Evolutionary conservation across 2,329 filamentous ascomycete species (phyloP), one percentile per base, ranked within the genome.

Genomic region (Magnaporthiopsis incrustans): DNA sequence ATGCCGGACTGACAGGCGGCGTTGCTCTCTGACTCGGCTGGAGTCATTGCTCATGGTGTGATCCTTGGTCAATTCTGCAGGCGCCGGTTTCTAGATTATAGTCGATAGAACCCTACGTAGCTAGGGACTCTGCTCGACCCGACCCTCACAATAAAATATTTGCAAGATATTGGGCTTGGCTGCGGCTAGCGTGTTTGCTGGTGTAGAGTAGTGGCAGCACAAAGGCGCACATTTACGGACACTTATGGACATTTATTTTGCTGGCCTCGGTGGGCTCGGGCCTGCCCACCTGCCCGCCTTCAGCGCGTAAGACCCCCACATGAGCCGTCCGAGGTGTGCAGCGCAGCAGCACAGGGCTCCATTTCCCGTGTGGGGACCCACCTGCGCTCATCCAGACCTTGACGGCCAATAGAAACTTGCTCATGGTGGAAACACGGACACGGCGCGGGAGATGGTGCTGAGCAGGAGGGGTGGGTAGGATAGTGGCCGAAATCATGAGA

Each of bases 381-480:
- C 44, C 22, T n/a, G 44, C 7, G 22, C 44, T n/a, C 44, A 14
- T 53, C 44, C 12, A 50, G 32, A 50, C 61, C 57, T 33, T n/a
- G 35, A 60, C 26, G 26, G 44, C 67, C 67, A 68, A 68, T 67
- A 25, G 65, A 68, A 68, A 68, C 67, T 68, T 68, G 67, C 67
- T 68, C 67, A 68, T 62, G 57, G 60, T 64, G 64, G 64, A 66
- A 66, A 64, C 44, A 53, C 44, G 12, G 44, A 53, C 44, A 53
- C n/a, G 44, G 44, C 44, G 7, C 44, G 10, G 44, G 44, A n/a
- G 33, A 5, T 3, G 8, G 44, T 11, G 2, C 44, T 53, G 22
- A n/a, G 18, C 27, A 30, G 22, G n/a, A 18, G 44, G 62, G 44
- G 44, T 53, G 44, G 44, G 44, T 53, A 53, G 44, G 18, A n/a